A percentile compares a stretch with the other conserved stretches of the same genome.
These are phyloP conservation scores for Colletotrichum chrysophilum DNA, from an alignment of 2,329 filamentous ascomycete genomes.

Conservation along the genomic window DNA sequence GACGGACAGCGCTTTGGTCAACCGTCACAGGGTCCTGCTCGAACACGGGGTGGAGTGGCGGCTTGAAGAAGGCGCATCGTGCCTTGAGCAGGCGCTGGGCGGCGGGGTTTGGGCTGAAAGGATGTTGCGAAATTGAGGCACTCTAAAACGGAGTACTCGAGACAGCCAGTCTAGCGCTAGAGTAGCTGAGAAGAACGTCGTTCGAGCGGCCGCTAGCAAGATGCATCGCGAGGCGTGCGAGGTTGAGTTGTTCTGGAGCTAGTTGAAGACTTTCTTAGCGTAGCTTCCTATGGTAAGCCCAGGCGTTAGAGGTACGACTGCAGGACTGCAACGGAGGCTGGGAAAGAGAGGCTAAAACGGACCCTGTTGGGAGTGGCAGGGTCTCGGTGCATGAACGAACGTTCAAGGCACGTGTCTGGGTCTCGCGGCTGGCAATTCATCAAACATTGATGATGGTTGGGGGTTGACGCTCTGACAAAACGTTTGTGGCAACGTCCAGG, in stretches of 20 bases:
- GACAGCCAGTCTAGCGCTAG: neutral
- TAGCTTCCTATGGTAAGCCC: neutral
- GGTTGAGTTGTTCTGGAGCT: neutral
- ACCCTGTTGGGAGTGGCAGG: neutral
- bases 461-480: neutral
- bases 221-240: neutral
- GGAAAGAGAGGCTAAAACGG: neutral
- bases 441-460: neutral
- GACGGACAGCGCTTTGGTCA: neutral
- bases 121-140: neutral
- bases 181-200: neutral
- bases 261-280: neutral
- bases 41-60: neutral
- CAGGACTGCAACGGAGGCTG: neutral
- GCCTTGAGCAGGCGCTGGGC: neutral
- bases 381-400: neutral
- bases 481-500: neutral
- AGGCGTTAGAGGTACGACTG: neutral
- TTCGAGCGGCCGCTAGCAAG: neutral
- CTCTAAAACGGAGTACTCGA: neutral
- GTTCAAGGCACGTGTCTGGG: neutral
- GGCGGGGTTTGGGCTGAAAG: neutral
- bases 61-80: neutral
- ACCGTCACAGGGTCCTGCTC: neutral
- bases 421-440: neutral